Evolutionary conservation across 371 early-diverging fungal species (phyloP).

Genomic region (Apophysomyces sp.): DNA sequence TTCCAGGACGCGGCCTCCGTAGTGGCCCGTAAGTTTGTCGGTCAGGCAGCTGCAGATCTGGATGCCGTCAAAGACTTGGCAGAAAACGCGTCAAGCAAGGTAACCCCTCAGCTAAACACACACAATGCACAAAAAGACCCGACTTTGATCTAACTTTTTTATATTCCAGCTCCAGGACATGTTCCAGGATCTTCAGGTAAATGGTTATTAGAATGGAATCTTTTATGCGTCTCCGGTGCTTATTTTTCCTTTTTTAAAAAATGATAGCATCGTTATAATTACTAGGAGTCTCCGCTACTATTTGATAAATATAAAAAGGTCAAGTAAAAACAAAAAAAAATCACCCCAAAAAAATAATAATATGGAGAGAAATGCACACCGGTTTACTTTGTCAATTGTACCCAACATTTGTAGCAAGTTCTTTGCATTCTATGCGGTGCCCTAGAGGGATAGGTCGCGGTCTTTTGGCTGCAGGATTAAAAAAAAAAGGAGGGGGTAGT

Average conservation of each 20-base stretch:
- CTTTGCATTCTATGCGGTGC: no score
- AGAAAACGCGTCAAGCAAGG: slow-evolving; percentile 54
- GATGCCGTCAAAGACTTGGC: slow-evolving; percentile 72
- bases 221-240: not conserved
- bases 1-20: slow-evolving; percentile 61
- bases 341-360: no score
- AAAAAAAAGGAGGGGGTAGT: no score
- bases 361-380: no score
- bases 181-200: slow-evolving; percentile 21
- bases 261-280: not conserved
- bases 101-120: no score
- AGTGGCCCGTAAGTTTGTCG: slow-evolving; percentile 68
- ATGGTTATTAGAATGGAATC: not conserved
- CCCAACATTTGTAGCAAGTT: no score
- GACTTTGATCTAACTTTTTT: not conserved
- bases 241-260: not conserved
- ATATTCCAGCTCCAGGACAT: slow-evolving; percentile 12
- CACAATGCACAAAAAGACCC: no score
- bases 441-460: no score
- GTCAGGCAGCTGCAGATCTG: slow-evolving; percentile 76
- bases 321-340: not conserved
- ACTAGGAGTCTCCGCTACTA: not conserved
- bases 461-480: no score
- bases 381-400: no score
- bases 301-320: not conserved